phyloP scores from a whole-genome alignment of 768 basidiomycete genomes.

The Pholiota microspora region DNA sequence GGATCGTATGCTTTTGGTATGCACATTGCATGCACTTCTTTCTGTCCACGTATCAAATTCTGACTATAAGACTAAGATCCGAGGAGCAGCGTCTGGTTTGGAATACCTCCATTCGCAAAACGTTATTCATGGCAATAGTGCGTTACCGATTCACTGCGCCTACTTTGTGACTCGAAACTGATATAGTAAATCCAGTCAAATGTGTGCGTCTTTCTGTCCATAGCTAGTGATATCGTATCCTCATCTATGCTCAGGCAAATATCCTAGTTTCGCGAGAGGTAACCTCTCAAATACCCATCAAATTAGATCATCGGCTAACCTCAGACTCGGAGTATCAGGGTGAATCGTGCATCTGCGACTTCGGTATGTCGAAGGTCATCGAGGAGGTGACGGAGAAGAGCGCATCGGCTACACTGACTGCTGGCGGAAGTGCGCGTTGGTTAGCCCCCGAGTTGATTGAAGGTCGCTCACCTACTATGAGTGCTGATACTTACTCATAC shows the following conservation, averaged over 20 bases:
- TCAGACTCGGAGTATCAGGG: slow-evolving; percentile 30
- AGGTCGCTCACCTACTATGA: slow-evolving; percentile 43
- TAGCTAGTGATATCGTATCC: slow-evolving; percentile 2
- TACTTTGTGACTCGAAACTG: neutral
- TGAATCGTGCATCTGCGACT: slow-evolving; percentile 57
- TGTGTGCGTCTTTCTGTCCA: slow-evolving; percentile 41
- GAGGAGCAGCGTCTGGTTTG: slow-evolving; percentile 54
- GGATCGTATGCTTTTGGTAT: slow-evolving; percentile 44
- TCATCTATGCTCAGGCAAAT: slow-evolving; percentile 40
- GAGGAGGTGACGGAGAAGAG: slow-evolving; percentile 53
- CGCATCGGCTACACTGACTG: slow-evolving; percentile 45
- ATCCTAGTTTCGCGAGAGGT: slow-evolving; percentile 55
- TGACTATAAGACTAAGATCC: slow-evolving; percentile 33
- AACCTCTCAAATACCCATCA: neutral
- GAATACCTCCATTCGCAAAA: slow-evolving; percentile 52
- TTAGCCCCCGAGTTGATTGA: slow-evolving; percentile 58
- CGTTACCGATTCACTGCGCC: slow-evolving; percentile 20
- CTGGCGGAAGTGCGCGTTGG: slow-evolving; percentile 54
- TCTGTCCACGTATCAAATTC: neutral
- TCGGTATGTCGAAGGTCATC: slow-evolving; percentile 62
- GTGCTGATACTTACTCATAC: slow-evolving; percentile 56
- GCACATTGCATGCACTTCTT: slow-evolving; percentile 4
- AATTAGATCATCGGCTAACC: neutral
- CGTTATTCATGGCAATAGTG: slow-evolving; percentile 61
- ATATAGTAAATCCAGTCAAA: slow-evolving; percentile 41